A percentile compares a stretch with the other conserved stretches of the same genome.
phyloP scores from a whole-genome alignment of 176 grass and related monocot genomes.

The Rhynchospora breviuscula region DNA sequence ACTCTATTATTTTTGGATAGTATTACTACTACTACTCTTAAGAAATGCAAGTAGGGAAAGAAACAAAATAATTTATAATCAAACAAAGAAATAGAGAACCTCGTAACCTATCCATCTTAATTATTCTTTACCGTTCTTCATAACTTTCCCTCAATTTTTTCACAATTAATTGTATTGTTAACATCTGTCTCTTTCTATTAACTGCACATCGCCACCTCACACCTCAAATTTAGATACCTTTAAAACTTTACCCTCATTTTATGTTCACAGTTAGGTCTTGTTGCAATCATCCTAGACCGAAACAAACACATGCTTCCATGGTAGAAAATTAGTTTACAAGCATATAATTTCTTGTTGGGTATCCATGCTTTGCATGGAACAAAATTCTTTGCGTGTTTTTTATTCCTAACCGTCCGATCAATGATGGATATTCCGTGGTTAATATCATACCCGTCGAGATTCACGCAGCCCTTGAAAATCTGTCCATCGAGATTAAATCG shows the following conservation, averaged over 20 bases:
- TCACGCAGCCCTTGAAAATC: too few species aligned
- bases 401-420: too few species aligned
- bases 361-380: slow-evolving; percentile 12
- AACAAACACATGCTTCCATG: not conserved
- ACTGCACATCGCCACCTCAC: not conserved
- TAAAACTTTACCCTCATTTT: not conserved
- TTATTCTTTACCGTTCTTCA: not conserved
- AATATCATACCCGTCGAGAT: too few species aligned
- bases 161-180: too few species aligned
- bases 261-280: not conserved
- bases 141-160: not conserved
- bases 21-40: not conserved
- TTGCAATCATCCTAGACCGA: not conserved
- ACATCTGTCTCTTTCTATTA: not conserved
- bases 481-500: too few species aligned
- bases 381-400: too few species aligned
- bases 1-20: not conserved
- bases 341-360: not conserved
- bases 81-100: not conserved
- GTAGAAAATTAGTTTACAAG: not conserved
- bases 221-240: not conserved
- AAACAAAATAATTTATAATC: not conserved
- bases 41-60: not conserved
- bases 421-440: too few species aligned
- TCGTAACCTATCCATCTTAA: too few species aligned